A percentile compares a stretch with the other conserved stretches of the same genome.
Evolutionary conservation across 2,329 filamentous ascomycete species (phyloP).

Genomic region (Amauroascus verrucosus): DNA sequence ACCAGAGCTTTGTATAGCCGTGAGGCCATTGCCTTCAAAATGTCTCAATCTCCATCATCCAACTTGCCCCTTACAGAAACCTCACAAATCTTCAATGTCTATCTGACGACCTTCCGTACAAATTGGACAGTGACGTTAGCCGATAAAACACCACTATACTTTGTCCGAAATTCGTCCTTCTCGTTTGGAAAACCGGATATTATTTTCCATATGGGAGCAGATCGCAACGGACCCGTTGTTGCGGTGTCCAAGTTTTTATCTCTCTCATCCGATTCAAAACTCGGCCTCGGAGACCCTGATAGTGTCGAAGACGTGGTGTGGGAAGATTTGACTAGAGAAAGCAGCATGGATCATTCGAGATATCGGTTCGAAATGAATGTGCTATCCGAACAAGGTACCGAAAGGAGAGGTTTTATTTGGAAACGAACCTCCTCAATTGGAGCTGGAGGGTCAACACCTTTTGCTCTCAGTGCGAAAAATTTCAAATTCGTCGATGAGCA

Average conservation of each 20-base stretch:
- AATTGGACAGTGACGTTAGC: conserved; percentile 13
- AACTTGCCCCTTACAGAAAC: background rate
- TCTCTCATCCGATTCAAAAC: conserved; percentile 26
- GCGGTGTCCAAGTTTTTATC: conserved; percentile 27
- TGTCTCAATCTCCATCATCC: background rate
- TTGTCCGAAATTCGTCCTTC: conserved; percentile 24
- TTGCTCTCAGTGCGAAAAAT: conserved; percentile 20
- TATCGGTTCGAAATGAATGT: conserved; percentile 25
- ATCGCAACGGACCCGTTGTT: conserved; percentile 22
- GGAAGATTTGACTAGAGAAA: conserved; percentile 25
- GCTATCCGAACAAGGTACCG: conserved; percentile 1
- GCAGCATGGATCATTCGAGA: conserved; percentile 17
- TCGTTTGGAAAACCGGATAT: conserved; percentile 28
- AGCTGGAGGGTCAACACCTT: conserved; percentile 20
- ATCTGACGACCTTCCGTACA: conserved; percentile 5
- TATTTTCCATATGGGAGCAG: conserved; percentile 24
- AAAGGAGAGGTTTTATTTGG: conserved; percentile 24
- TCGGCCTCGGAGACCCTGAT: conserved; percentile 27
- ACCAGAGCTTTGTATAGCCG: too few species aligned
- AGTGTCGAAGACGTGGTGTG: conserved; percentile 19
- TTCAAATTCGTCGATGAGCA: conserved; percentile 29
- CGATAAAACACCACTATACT: conserved; percentile 16
- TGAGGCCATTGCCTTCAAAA: background rate
- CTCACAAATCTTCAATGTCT: conserved; percentile 14
- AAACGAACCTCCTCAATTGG: conserved; percentile 26